Percentiles rank a stretch among this genome's conserved stretches.
phyloP scores from a whole-genome alignment of 2,329 filamentous ascomycete genomes.

The Didymella keratinophila region DNA sequence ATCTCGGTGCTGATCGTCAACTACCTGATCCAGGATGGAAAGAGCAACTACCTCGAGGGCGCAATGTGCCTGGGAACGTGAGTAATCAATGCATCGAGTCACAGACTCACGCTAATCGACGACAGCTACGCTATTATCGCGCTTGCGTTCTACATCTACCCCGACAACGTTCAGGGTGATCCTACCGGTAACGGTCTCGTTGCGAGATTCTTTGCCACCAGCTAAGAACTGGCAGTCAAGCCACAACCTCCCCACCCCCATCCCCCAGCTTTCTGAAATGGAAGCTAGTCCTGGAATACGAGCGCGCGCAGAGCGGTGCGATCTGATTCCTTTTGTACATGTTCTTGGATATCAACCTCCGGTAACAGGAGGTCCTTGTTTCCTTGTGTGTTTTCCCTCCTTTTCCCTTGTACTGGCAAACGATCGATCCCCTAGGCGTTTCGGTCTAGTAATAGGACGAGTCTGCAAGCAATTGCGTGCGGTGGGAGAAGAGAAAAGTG shows the following conservation, averaged over 20 bases:
- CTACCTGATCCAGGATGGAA: constrained; percentile 83
- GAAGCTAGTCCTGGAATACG: neutral
- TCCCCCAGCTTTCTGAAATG: neutral
- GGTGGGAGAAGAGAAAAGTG: neutral
- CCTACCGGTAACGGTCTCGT: constrained; percentile 39
- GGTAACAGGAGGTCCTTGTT: neutral
- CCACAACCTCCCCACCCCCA: constrained; percentile 1
- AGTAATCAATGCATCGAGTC: constrained; percentile 23
- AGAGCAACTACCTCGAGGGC: constrained; percentile 87
- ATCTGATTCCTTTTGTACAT: constrained; percentile 11
- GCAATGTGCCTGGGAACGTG: constrained; percentile 63
- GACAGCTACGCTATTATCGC: constrained; percentile 65
- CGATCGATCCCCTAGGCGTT: neutral
- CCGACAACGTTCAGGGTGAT: constrained; percentile 57
- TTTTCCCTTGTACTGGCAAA: constrained; percentile 9
- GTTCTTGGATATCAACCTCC: constrained; percentile 10
- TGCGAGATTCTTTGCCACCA: constrained; percentile 37
- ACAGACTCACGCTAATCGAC: constrained; percentile 13
- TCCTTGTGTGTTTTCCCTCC: constrained; percentile 6
- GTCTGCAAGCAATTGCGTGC: neutral
- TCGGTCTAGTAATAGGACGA: neutral
- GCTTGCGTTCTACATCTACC: constrained; percentile 68
- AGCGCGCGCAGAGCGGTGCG: constrained; percentile 3
- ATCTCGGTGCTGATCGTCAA: constrained; percentile 86
- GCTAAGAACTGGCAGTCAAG: constrained; percentile 12